phyloP scores from a whole-genome alignment of 495 filamentous ascomycete species.

The Trichoderma gamsii region DNA sequence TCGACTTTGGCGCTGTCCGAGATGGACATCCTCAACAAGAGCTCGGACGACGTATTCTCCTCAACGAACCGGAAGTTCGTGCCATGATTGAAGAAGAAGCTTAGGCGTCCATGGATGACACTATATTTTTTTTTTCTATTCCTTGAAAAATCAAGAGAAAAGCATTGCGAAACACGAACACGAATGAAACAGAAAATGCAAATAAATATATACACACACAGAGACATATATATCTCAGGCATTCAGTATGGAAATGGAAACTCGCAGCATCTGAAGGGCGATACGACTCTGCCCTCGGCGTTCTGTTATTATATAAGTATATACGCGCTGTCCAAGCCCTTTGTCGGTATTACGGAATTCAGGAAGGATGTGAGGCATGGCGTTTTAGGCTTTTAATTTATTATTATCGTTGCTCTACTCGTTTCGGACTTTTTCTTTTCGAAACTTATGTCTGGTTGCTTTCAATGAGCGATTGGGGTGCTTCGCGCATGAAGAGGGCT shows the following conservation, averaged over 20 bases:
- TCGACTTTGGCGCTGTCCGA: slow-evolving; percentile 85
- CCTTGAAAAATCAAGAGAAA: background rate
- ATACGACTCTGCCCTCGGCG: slow-evolving; percentile 13
- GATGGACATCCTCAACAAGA: slow-evolving; percentile 70
- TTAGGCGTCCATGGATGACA: background rate
- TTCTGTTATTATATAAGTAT: slow-evolving; percentile 7
- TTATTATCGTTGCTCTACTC: background rate
- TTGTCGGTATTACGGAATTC: slow-evolving; percentile 7
- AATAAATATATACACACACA: too few species aligned
- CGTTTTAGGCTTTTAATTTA: background rate
- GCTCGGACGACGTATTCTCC: slow-evolving; percentile 72
- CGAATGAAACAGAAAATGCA: slow-evolving; percentile 7
- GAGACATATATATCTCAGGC: background rate
- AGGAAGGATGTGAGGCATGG: background rate
- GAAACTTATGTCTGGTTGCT: background rate
- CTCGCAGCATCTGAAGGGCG: slow-evolving; percentile 12
- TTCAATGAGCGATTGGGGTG: background rate
- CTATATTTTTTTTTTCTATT: background rate
- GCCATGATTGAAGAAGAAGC: slow-evolving; percentile 40
- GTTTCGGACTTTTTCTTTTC: background rate
- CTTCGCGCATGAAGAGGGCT: background rate
- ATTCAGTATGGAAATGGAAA: slow-evolving; percentile 12
- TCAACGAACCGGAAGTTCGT: slow-evolving; percentile 56
- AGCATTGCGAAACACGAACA: background rate
- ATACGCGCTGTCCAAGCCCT: background rate